Evolutionary conservation across 192 early-diverging fungal genomes (phyloP), one percentile per base, ranked within the genome.

Genomic region (Coemansia sp.): DNA sequence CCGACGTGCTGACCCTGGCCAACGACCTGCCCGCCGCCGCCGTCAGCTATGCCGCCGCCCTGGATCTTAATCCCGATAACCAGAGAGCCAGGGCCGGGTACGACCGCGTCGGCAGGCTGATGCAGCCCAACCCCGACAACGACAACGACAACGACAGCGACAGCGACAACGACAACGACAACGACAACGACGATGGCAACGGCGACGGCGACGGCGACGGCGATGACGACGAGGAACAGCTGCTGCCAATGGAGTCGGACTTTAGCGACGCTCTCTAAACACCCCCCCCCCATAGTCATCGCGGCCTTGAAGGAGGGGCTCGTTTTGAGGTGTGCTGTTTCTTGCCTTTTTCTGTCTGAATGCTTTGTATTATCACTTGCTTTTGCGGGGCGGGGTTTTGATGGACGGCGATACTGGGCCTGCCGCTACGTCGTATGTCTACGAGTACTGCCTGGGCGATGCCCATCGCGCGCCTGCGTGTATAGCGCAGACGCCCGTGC

Each of bases 1-100:
- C 76, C 1, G 81, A 83, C 33, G 62, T 83, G 10, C 70, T 83
- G 50, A 78, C 76, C 16, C 69, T 83, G 60, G 76, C 71, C 8
- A 71, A 71, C 26, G 64, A 71, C 28, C 66, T 83, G 24, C 71
- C 71, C 5, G 63, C 66, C 46, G 81, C 81, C 16, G 72, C 75
- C 0, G 71, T 42, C 5, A 71, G 69, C 57, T 83, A 83, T 34
- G 63, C 67, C 2, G 63, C 65, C 0, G 81, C 81, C 16, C 37
- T 83, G 60, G 35, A 48, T 3, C 43, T 78, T 5, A 75, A 83
- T 5, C 81, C 76, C 4, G 36, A 56, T 10, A 69, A 75, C 31
- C 67, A 74, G 59, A 60, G 75, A 0, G 81, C 81, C 2, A 24
- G 57, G 1, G 45, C 59, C 3, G 81, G 81, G 2, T 60, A 50